Evolutionary conservation across 371 early-diverging fungal genomes (phyloP), one percentile per base, ranked within the genome.

Genomic region (Mortierella sp.): DNA sequence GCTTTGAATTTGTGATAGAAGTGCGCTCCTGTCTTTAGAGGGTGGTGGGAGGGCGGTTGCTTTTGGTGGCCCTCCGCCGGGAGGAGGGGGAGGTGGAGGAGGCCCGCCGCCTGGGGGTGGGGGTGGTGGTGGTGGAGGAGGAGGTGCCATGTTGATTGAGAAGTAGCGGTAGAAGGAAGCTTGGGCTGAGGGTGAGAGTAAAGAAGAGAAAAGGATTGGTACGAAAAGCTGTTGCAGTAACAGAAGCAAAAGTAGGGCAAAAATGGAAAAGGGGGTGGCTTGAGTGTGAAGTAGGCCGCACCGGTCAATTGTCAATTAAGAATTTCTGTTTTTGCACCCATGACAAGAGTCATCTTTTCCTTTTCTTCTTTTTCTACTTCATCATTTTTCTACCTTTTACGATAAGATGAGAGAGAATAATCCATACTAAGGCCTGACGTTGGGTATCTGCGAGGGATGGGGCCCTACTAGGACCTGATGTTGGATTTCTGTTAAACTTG

Each of bases 1-100:
- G 73, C 92, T 92, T 78, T 96, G 92, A 82, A 96, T 96, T 70
- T 92, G 91, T 73, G 91, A 88, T 14, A 96, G 88, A 31, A 96
- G 91, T 28, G 90, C 92, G 63, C 57, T 82, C 68, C 86, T 72
- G 73, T 75, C 68, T 34, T 19, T 47, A 11, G 81, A 81, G 3
- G 81, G 58, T 14, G 44, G 45, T n/a, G 68, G 47, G 38, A 63
- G 70, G 3, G 48, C 26, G 13, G 77, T 16, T 11, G 55, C 14
- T 21, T 70, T 26, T 24, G 45, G n/a, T 44, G 31, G 28, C 3
- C 44, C 65, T 7, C 75, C 57, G n/a, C 77, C 14, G n/a, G 74
- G 74, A 50, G 80, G 54, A 47, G 76, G 76, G n/a, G 76, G 76
- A 11, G 76, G 76, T 5, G 76, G 76, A 52, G 76, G 76, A n/a